Conservation (phyloP, 345 rosid species). For the Adansonia digitata region DNA sequence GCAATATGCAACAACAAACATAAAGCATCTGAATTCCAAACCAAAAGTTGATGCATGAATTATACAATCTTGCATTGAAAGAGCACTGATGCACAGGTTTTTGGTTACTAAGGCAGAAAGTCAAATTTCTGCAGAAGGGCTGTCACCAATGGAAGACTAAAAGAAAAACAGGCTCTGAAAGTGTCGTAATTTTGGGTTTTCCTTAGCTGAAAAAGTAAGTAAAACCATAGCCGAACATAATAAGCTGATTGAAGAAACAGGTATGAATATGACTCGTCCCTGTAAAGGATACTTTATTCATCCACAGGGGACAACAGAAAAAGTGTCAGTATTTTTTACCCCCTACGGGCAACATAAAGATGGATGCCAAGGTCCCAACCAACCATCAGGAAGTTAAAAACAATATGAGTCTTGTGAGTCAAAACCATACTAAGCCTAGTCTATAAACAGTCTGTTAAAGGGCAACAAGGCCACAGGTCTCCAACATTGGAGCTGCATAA, state of each 20-base stretch:
- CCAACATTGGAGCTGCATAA: not conserved
- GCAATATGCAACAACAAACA: not conserved
- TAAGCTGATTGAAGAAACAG: not conserved
- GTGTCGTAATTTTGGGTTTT: not conserved
- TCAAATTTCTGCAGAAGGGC: not conserved
- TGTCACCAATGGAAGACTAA: not conserved
- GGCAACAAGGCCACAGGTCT: not conserved
- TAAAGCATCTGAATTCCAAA: not conserved
- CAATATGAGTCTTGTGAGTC: not conserved
- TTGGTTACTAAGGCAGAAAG: not conserved
- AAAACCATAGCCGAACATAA: not conserved
- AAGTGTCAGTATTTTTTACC: not conserved
- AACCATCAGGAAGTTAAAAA: not conserved
- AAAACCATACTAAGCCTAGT: not conserved
- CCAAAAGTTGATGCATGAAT: not conserved
- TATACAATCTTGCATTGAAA: not conserved
- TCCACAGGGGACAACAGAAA: not conserved
- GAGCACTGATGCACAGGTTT: not conserved
- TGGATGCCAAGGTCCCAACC: too few species aligned
- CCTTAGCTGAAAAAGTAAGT: not conserved
- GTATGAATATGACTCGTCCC: not conserved
- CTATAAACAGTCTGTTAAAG: not conserved
- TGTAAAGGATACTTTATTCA: not conserved
- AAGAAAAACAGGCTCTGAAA: not conserved
- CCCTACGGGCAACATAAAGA: not conserved